Conservation (phyloP, 2,329 filamentous ascomycete genomes). For the Monosporascus sp. region DNA sequence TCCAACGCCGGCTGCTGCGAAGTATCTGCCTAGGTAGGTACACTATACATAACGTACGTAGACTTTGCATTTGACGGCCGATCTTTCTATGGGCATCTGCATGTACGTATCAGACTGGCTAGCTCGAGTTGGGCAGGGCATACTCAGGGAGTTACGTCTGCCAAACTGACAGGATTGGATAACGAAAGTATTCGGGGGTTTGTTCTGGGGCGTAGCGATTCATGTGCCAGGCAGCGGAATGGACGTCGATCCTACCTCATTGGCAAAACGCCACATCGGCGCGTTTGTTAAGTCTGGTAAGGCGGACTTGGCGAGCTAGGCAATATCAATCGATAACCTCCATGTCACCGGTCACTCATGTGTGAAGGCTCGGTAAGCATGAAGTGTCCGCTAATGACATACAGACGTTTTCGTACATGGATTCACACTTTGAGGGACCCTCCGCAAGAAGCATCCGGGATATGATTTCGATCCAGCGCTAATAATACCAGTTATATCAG, state of each 20-base stretch:
- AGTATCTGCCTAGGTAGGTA: not conserved
- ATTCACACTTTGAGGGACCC: too few species aligned
- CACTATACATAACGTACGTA: not conserved
- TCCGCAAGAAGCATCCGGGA: too few species aligned
- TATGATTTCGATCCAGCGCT: too few species aligned
- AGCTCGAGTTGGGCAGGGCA: not conserved
- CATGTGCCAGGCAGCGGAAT: not conserved
- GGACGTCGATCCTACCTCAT: not conserved
- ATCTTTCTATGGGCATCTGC: too few species aligned
- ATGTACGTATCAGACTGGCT: not conserved
- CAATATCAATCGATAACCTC: too few species aligned
- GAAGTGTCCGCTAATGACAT: not conserved
- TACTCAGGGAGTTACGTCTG: not conserved
- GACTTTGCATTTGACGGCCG: too few species aligned
- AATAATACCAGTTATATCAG: too few species aligned
- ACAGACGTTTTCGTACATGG: not conserved
- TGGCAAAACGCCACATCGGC: not conserved
- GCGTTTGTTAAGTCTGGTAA: too few species aligned
- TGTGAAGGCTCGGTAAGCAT: not conserved
- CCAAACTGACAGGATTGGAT: too few species aligned
- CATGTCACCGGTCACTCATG: too few species aligned
- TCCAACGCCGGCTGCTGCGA: not conserved
- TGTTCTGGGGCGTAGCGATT: not conserved
- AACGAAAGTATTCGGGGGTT: not conserved
- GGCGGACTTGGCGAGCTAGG: too few species aligned